Base-by-base conservation (phyloP, 2,329 filamentous ascomycete genomes). In the Zopfia rhizophila region DNA sequence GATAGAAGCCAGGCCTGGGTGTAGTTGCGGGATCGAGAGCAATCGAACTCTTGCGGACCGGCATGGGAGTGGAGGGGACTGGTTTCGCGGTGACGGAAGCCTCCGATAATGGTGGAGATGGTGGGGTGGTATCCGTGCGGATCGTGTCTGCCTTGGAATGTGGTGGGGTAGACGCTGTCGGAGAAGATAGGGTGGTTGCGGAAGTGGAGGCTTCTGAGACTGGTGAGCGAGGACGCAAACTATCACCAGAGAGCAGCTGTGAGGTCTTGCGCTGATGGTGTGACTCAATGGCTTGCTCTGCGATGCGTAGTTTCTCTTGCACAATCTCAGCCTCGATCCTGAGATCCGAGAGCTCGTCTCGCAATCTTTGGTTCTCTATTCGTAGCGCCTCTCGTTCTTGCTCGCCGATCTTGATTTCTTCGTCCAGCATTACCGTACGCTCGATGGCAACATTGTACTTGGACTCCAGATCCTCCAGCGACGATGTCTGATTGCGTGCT, bases 371-470 rank as follows among this genome's bases (percentile, higher is more conserved):
- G 7, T 88, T 85, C 63, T 97, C 92, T 61, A 99, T 97, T 38
- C 94, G 86, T 51, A 99, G 78, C 6, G 78, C 75, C 72, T 99
- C 94, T 65, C 94, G 85, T 72, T 99, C 94, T 73, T 95, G 89
- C 67, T 99, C 94, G 33, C 91, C 90, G 31, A 85, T 82, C 74
- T 88, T 93, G 65, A 97, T 89, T 72, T 97, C 94, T 71, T 97
- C 92, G 69, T 99, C 94, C 75, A 97, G 83, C 82, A 99, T 85
- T 18, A 99, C 94, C 7, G 83, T 86, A 41, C 93, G 82, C 75
- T 99, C 94, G 60, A 99, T 95, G 4, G 92, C 85, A 45, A 95
- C 84, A 70, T 97, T 97, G 74, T 94, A 97, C 74, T 97, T 99
- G 53, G 89, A 93, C 75, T 99, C 94, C 72, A 99, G 81, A 68